These are phyloP conservation scores for Alternaria novae-zelandiae DNA, from an alignment of 2,329 filamentous ascomycete genomes.

Conservation along the genomic window DNA sequence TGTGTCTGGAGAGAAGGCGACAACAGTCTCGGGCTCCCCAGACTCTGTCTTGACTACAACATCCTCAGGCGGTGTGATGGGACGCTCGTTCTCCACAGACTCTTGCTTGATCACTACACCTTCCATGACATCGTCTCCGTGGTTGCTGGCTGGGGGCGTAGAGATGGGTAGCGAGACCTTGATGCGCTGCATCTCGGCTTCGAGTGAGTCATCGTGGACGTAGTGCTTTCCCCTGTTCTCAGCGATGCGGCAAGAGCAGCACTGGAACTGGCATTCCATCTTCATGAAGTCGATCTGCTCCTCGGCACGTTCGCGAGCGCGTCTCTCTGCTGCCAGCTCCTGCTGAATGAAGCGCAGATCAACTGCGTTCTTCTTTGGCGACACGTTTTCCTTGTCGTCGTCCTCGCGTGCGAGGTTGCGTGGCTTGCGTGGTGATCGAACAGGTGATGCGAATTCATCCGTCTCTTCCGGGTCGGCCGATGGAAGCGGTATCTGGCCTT, in stretches of 20 bases:
- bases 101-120: conserved; percentile 34
- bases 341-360: conserved; percentile 58
- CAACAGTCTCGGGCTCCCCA: conserved; percentile 23
- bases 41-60: background rate
- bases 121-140: conserved; percentile 55
- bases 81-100: conserved; percentile 21
- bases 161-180: conserved; percentile 60
- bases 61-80: conserved; percentile 31
- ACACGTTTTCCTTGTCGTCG: conserved; percentile 56
- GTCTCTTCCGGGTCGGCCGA: conserved; percentile 57
- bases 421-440: conserved; percentile 57
- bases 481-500: conserved; percentile 72
- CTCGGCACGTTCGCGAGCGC: conserved; percentile 70
- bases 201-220: conserved; percentile 47
- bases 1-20: conserved; percentile 47
- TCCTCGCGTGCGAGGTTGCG: conserved; percentile 52
- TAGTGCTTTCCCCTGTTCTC: conserved; percentile 48
- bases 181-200: conserved; percentile 46
- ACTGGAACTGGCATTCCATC: conserved; percentile 73
- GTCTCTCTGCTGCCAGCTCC: conserved; percentile 60
- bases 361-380: conserved; percentile 52
- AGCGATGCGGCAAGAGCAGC: conserved; percentile 64
- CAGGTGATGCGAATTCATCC: conserved; percentile 69
- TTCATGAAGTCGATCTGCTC: conserved; percentile 79
- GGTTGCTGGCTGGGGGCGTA: conserved; percentile 68